phyloP scores from a whole-genome alignment of 2,329 filamentous ascomycete genomes.

The Trichoderma simmonsii region DNA sequence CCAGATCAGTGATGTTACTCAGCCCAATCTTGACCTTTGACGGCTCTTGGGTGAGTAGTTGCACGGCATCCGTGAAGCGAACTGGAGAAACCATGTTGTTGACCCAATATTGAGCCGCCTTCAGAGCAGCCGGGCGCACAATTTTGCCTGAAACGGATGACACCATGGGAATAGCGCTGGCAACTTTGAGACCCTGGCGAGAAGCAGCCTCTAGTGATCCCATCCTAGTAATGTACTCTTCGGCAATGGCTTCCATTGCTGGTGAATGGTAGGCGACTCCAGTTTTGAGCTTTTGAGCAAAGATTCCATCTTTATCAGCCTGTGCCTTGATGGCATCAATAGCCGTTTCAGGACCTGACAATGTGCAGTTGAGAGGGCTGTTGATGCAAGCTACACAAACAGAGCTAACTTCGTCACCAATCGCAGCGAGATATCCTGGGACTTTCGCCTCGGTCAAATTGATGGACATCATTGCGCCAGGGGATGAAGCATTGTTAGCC shows the following conservation, averaged over 20 bases:
- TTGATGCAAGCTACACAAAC: slow-evolving; percentile 31
- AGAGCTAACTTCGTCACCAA: background rate
- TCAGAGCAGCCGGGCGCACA: background rate
- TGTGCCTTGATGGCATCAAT: slow-evolving; percentile 24
- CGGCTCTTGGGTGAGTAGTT: background rate
- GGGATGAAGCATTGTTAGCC: background rate
- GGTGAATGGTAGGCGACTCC: slow-evolving; percentile 25
- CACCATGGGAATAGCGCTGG: background rate
- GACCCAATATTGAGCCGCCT: slow-evolving; percentile 10
- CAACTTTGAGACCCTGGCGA: background rate
- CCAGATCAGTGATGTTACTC: background rate
- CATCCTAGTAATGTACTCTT: slow-evolving; percentile 38
- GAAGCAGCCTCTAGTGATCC: background rate
- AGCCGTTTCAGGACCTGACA: slow-evolving; percentile 25
- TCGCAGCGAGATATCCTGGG: background rate
- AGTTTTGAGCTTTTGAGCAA: slow-evolving; percentile 25
- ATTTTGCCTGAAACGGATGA: slow-evolving; percentile 11
- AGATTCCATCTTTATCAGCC: slow-evolving; percentile 26
- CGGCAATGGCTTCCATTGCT: slow-evolving; percentile 29
- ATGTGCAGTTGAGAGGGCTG: slow-evolving; percentile 29
- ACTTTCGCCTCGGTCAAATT: background rate
- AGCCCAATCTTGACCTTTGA: background rate
- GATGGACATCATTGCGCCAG: slow-evolving; percentile 12
- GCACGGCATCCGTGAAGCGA: slow-evolving; percentile 8
- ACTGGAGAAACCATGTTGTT: slow-evolving; percentile 17